A percentile compares a stretch with the other conserved stretches of the same genome.
phyloP scores from a whole-genome alignment of 495 filamentous ascomycete species.

The Penicillium egyptiacum region DNA sequence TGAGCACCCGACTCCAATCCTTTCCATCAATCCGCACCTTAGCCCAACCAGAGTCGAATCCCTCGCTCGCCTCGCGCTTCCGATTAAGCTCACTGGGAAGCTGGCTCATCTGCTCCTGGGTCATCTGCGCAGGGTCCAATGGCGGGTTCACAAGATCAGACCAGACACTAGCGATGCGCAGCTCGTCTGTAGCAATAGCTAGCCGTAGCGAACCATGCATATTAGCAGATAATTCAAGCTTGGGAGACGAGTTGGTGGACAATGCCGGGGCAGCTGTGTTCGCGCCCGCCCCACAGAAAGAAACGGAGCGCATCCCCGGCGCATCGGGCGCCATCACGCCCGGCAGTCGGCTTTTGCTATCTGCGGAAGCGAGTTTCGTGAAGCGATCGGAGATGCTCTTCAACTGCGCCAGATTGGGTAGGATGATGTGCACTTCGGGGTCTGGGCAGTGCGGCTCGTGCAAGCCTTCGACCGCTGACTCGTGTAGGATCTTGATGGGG shows the following conservation, averaged over 20 bases:
- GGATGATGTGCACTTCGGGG: slow-evolving; percentile 89
- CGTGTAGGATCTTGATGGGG: slow-evolving; percentile 83
- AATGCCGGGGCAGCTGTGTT: slow-evolving; percentile 19
- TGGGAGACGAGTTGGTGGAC: slow-evolving; percentile 47
- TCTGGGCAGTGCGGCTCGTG: slow-evolving; percentile 89
- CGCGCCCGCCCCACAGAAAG: not conserved
- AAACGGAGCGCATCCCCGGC: slow-evolving; percentile 7
- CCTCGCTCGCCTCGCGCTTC: slow-evolving; percentile 53
- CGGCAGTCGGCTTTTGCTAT: slow-evolving; percentile 27
- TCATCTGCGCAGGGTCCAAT: slow-evolving; percentile 70
- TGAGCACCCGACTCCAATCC: slow-evolving; percentile 88
- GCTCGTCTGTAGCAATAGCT: slow-evolving; percentile 70
- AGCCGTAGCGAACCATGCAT: slow-evolving; percentile 85
- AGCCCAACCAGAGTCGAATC: slow-evolving; percentile 73
- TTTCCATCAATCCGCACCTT: slow-evolving; percentile 84
- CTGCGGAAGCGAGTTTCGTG: slow-evolving; percentile 66
- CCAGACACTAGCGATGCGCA: slow-evolving; percentile 83
- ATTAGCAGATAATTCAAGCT: slow-evolving; percentile 80
- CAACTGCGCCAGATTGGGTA: slow-evolving; percentile 78
- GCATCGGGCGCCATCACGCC: slow-evolving; percentile 18
- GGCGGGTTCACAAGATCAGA: slow-evolving; percentile 77
- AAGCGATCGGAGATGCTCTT: slow-evolving; percentile 93
- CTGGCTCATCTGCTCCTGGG: slow-evolving; percentile 60
- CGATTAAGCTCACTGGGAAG: slow-evolving; percentile 71
- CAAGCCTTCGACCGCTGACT: slow-evolving; percentile 74